These are phyloP conservation scores for Eucalyptus pauciflora DNA, from an alignment of 345 rosid genomes.

Conservation along the genomic window DNA sequence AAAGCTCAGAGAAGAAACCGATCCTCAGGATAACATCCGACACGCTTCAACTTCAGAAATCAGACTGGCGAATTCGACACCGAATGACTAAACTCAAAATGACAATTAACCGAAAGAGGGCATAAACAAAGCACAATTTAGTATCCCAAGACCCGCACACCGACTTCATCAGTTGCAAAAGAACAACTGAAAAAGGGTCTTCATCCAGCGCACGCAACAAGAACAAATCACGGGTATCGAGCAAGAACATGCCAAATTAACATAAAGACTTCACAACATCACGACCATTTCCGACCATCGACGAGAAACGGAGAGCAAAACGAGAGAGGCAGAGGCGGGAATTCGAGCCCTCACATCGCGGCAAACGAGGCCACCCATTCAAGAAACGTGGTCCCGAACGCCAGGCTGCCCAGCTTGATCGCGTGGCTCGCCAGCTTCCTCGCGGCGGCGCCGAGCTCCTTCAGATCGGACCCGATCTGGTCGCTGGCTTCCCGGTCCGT, in stretches of 20 bases:
- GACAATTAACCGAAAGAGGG: neutral
- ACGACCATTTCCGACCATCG: neutral
- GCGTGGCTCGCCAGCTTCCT: conserved; percentile 25
- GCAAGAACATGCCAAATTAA: neutral
- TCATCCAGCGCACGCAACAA: neutral
- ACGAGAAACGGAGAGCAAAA: neutral
- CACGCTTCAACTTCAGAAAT: neutral
- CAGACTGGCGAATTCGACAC: neutral
- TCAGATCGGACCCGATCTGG: conserved; percentile 13
- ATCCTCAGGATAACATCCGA: neutral
- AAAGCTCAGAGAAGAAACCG: neutral
- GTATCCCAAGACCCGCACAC: neutral
- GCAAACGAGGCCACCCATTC: conserved; percentile 34
- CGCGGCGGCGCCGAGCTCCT: conserved; percentile 22
- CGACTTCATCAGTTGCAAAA: neutral
- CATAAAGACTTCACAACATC: neutral
- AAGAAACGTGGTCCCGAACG: conserved; percentile 22
- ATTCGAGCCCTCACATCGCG: conserved; percentile 11
- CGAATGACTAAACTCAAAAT: neutral
- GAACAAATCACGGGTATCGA: neutral
- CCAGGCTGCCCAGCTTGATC: conserved; percentile 22
- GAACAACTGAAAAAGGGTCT: neutral
- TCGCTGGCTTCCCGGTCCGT: neutral
- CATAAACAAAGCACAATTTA: neutral
- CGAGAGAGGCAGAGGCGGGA: neutral